These are phyloP conservation scores for Pseudogymnoascus sp. DNA, from an alignment of 2,329 filamentous ascomycete genomes.

Conservation along the genomic window DNA sequence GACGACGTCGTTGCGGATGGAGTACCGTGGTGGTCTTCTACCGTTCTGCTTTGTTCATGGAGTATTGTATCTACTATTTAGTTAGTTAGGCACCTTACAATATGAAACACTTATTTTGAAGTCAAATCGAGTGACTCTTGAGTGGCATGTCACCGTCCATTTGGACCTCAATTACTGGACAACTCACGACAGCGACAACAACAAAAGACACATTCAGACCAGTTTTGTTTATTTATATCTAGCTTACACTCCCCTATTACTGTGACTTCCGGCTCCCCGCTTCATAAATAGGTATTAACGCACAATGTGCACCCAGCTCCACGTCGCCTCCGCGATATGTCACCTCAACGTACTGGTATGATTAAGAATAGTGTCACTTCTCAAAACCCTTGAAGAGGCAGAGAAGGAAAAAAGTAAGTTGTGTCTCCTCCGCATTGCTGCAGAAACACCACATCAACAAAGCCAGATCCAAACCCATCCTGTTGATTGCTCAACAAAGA, in stretches of 20 bases:
- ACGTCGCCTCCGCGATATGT: background rate
- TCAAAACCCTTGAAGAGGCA: background rate
- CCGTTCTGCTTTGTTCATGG: background rate
- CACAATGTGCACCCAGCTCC: background rate
- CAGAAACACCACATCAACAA: conserved; percentile 1
- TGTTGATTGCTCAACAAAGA: background rate
- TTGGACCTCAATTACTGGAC: background rate
- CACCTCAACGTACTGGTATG: background rate
- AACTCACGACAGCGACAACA: background rate
- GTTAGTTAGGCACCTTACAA: background rate
- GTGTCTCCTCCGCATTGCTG: background rate
- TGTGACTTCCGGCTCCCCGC: background rate
- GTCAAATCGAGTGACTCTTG: background rate
- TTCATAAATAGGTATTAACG: background rate
- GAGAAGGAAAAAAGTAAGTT: background rate
- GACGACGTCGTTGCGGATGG: background rate
- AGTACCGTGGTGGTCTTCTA: background rate
- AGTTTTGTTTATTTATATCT: background rate
- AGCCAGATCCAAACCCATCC: background rate
- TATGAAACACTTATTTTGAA: background rate
- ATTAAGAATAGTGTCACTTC: background rate
- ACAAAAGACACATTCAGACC: background rate
- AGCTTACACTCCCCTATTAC: conserved; percentile 1
- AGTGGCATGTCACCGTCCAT: background rate
- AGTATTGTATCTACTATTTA: background rate